Evolutionary conservation across 306 rosid genomes (phyloP), one percentile per base, ranked within the genome.

Genomic region (Comarum palustre): DNA sequence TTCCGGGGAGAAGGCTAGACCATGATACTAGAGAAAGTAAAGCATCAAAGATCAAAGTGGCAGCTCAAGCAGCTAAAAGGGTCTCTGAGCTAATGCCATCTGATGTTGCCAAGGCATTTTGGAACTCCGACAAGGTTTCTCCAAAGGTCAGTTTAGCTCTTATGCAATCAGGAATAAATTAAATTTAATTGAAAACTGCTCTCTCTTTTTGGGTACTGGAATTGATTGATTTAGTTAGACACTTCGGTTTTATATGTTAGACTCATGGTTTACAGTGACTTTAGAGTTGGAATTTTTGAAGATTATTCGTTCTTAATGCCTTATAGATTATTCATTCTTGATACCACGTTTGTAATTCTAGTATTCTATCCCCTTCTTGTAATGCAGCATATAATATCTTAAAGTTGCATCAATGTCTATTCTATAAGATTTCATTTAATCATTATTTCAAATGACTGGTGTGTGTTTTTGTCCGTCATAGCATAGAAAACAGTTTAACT

Each of bases 1-100:
- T 92, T 72, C 92, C 93, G 15, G 86, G 69, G 61, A 84, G 81
- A 90, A 82, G 84, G 81, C 71, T 84, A 34, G 99, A 88, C 63
- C 67, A 72, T 52, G 92, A 86, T 55, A 68, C 78, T 2, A 82
- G 57, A 73, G 93, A 90, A 73, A 79, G 76, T 67, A 89, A 90
- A 78, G 73, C 81, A 63, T 83, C 93, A 6, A 88, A 83, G 62
- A 80, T 92, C 83, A 91, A 90, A 81, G 96, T 86, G 75, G 92
- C 93, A 61, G 92, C 96, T 55, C 73, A 91, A 31, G 90, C 96
- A 68, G 90, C 96, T 68, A 88, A 87, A 87, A 96, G 93, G 66
- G 77, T 87, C 41, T 77, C 96, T 51, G 96, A 90, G 84, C 97
- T 92, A 78, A 95, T 92, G 97, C 96, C 97, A 79, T 78, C 96